A percentile compares a stretch with the other conserved stretches of the same genome.
phyloP scores from a whole-genome alignment of 495 filamentous ascomycete genomes.

The Daldinia grandis region DNA sequence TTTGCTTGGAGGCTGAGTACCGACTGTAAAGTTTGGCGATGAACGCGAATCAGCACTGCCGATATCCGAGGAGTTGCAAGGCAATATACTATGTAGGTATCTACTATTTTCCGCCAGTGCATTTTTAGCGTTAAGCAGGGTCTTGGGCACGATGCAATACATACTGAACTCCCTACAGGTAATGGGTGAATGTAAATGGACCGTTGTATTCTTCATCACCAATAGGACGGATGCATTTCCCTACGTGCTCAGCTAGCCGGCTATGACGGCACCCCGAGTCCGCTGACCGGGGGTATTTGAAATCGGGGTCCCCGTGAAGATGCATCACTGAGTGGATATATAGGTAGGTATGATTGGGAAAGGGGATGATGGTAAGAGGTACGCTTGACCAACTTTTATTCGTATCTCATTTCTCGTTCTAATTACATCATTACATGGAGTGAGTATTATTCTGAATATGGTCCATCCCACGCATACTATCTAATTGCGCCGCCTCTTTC shows the following conservation, averaged over 20 bases:
- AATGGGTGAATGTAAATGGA: background rate
- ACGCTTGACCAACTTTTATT: background rate
- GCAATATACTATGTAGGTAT: background rate
- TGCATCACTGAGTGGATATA: background rate
- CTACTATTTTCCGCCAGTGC: background rate
- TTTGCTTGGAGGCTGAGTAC: background rate
- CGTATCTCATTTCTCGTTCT: slow-evolving; percentile 29
- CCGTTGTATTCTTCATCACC: background rate
- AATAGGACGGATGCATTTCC: background rate
- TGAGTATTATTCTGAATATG: slow-evolving; percentile 17
- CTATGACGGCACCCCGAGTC: background rate
- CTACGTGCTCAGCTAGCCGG: background rate
- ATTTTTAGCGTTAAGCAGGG: background rate
- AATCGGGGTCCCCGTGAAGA: background rate
- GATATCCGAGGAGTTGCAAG: background rate
- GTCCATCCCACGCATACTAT: slow-evolving; percentile 11
- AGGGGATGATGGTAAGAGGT: background rate
- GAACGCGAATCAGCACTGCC: background rate
- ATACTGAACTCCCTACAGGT: background rate
- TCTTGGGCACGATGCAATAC: background rate
- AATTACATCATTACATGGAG: slow-evolving; percentile 24
- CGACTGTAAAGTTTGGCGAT: background rate
- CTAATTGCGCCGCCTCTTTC: slow-evolving; percentile 1
- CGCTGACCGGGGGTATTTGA: background rate
- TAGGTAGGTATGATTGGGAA: background rate